Percentiles rank a stretch among this genome's conserved stretches.
phyloP scores from a whole-genome alignment of 202 grass and related monocot species.

The Bolboschoenoplectus hybrid region DNA sequence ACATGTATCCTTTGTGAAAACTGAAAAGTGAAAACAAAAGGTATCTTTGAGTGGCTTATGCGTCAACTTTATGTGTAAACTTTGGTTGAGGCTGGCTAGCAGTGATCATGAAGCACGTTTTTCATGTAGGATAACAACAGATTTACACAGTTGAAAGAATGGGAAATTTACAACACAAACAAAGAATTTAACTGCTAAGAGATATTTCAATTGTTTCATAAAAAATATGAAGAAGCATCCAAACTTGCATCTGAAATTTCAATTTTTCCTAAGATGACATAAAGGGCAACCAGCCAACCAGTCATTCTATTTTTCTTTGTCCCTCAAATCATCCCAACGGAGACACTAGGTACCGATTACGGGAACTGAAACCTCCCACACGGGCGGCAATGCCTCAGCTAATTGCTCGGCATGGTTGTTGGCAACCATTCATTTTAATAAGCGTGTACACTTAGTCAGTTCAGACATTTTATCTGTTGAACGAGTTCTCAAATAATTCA shows the following conservation, averaged over 20 bases:
- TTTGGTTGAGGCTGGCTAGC: too few species aligned
- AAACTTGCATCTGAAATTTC: not conserved
- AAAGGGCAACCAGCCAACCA: not conserved
- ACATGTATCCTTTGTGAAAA: not conserved
- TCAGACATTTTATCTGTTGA: not conserved
- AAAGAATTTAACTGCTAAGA: not conserved
- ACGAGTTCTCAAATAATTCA: not conserved
- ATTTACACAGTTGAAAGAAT: not conserved
- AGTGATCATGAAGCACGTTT: not conserved
- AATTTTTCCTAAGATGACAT: not conserved
- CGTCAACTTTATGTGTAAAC: not conserved
- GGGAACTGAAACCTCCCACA: not conserved
- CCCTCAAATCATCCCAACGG: not conserved
- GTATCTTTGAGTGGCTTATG: not conserved
- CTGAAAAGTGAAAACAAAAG: constrained; percentile 9
- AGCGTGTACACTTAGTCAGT: not conserved
- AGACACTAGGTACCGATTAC: not conserved
- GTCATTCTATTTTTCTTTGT: not conserved
- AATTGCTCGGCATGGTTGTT: not conserved
- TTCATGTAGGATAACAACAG: not conserved
- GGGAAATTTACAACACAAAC: not conserved
- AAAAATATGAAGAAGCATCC: not conserved
- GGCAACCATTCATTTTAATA: not conserved
- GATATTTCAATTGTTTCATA: not conserved
- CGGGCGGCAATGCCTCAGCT: not conserved